phyloP scores from a whole-genome alignment of 2,329 filamentous ascomycete species.

The Westerdykella sp. region DNA sequence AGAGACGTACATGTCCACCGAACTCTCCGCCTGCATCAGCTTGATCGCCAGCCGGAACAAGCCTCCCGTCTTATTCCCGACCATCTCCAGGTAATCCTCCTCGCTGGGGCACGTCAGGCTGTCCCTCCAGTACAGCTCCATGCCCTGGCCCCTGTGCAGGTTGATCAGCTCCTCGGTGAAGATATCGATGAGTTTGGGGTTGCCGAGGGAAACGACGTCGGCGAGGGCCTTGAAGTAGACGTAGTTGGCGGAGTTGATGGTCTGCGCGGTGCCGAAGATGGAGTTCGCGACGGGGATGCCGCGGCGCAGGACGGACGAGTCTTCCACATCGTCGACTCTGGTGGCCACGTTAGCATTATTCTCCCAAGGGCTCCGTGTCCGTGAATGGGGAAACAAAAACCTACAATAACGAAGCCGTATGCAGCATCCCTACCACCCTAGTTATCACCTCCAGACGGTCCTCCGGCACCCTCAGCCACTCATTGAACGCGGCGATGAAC shows the following conservation, averaged over 20 bases:
- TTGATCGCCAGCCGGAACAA: conserved; percentile 80
- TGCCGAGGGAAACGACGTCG: conserved; percentile 65
- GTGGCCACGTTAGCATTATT: conserved; percentile 1
- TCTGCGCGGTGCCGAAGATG: conserved; percentile 81
- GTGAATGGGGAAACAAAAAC: conserved; percentile 4
- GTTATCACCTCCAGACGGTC: conserved; percentile 68
- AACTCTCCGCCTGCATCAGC: conserved; percentile 74
- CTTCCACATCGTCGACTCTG: conserved; percentile 76
- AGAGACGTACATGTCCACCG: conserved; percentile 38
- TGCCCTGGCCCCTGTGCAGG: conserved; percentile 79
- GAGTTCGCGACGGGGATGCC: conserved; percentile 76
- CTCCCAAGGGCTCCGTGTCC: not conserved
- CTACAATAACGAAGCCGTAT: conserved; percentile 70
- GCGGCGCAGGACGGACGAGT: conserved; percentile 67
- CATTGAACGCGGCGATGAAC: conserved; percentile 75
- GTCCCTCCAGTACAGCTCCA: conserved; percentile 88
- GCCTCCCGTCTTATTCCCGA: conserved; percentile 83
- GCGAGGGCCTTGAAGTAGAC: conserved; percentile 76
- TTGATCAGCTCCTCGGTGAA: conserved; percentile 80
- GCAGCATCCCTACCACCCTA: conserved; percentile 74
- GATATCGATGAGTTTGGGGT: conserved; percentile 60
- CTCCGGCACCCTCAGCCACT: conserved; percentile 67
- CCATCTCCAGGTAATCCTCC: conserved; percentile 92
- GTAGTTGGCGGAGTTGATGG: conserved; percentile 87
- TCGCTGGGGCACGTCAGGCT: conserved; percentile 76